Percentiles rank a stretch among this genome's conserved stretches.
Evolutionary conservation across 73 alveolate genomes (phyloP).

Genomic region (Blepharisma stoltei): DNA sequence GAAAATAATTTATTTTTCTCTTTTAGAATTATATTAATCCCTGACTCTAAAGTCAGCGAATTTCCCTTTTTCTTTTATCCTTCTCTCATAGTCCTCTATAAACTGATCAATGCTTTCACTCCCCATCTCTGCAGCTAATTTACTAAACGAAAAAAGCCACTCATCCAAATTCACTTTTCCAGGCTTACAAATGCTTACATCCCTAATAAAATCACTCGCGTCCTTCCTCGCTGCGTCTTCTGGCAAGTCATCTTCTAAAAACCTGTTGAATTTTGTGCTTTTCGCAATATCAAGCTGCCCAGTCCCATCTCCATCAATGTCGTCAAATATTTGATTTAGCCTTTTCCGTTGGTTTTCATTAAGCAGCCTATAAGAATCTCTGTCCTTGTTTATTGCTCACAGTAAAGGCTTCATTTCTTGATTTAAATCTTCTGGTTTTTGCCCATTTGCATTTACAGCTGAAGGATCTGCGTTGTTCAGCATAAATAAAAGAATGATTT

Average conservation of each 20-base stretch:
- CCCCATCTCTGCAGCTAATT: not conserved
- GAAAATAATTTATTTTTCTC: no score
- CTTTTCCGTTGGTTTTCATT: not conserved
- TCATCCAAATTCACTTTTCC: slow-evolving; percentile 26
- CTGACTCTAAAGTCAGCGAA: slow-evolving; percentile 6
- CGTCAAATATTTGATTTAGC: slow-evolving; percentile 5
- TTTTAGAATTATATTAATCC: not conserved
- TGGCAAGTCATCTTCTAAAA: slow-evolving; percentile 6
- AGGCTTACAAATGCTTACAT: slow-evolving; percentile 5
- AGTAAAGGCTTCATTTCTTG: slow-evolving; percentile 2
- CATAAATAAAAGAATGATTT: not conserved
- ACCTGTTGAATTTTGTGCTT: slow-evolving; percentile 23
- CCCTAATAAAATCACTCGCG: slow-evolving; percentile 13
- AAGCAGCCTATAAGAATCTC: not conserved
- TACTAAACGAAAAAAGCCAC: slow-evolving; percentile 17
- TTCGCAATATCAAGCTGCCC: not conserved
- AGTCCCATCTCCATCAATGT: slow-evolving; percentile 8
- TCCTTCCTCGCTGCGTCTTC: slow-evolving; percentile 11
- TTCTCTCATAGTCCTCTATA: slow-evolving; percentile 15
- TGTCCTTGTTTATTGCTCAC: not conserved
- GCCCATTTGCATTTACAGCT: not conserved
- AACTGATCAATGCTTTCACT: slow-evolving; percentile 13
- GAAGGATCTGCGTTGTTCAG: slow-evolving; percentile 23
- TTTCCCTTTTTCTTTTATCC: not conserved
- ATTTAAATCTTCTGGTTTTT: slow-evolving; percentile 13